Percentiles rank a stretch among this genome's conserved stretches.
Conservation (phyloP, 78 protist genomes). For the Trichosphaerium sp. region DNA sequence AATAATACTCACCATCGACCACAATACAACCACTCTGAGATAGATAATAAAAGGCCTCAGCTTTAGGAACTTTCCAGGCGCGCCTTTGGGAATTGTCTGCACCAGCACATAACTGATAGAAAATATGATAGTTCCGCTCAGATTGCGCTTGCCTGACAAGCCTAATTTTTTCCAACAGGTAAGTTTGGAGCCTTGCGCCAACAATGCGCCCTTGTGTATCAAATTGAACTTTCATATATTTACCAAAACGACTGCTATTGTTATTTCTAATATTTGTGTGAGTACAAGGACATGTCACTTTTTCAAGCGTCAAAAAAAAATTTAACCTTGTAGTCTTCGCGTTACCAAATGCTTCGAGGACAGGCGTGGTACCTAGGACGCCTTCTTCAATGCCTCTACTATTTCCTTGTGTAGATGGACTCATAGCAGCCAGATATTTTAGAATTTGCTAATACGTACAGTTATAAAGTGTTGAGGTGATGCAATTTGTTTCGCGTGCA, state of each 20-base stretch:
- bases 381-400: no score
- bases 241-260: slow-evolving; percentile 11
- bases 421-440: no score
- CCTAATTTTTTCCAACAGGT: slow-evolving; percentile 11
- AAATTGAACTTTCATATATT: slow-evolving; percentile 57
- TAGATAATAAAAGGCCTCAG: no score
- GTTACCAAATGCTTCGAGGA: slow-evolving; percentile 59
- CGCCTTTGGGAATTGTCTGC: no score
- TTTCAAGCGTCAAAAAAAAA: slow-evolving; percentile 43
- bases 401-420: no score
- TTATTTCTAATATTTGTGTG: background rate
- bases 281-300: background rate
- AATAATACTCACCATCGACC: no score
- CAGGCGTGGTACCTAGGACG: no score
- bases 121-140: slow-evolving; percentile 55
- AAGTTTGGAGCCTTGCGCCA: slow-evolving; percentile 17
- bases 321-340: slow-evolving; percentile 57
- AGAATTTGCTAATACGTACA: no score
- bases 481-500: no score
- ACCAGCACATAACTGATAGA: slow-evolving; percentile 35
- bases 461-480: no score
- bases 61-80: no score
- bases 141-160: slow-evolving; percentile 36
- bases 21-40: no score
- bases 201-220: slow-evolving; percentile 27